Evolutionary conservation across 495 filamentous ascomycete genomes (phyloP).

Genomic region (Daldinia concentrica): DNA sequence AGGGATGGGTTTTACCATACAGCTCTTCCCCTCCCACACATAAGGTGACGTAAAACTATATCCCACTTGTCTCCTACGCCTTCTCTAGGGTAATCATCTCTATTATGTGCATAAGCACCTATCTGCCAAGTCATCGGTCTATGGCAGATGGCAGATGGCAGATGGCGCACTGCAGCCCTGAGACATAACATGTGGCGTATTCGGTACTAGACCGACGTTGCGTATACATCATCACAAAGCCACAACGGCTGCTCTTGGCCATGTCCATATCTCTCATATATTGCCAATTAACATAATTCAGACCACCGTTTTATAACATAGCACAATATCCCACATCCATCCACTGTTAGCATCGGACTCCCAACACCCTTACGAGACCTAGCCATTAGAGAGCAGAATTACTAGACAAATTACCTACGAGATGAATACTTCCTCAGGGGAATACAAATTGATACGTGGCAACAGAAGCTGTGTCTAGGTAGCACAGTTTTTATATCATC

Average conservation of each 20-base stretch:
- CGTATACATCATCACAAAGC: constrained; percentile 2
- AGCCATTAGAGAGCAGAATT: neutral
- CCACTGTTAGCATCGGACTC: neutral
- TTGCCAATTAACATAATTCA: neutral
- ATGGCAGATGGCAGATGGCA: constrained; percentile 27
- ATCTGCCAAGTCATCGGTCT: neutral
- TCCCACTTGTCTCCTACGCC: neutral
- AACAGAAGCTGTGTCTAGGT: constrained; percentile 27
- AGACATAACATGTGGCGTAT: constrained; percentile 13
- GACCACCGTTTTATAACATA: neutral
- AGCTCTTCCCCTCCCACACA: neutral
- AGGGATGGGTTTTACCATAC: neutral
- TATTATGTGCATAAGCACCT: neutral
- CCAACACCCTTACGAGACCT: neutral
- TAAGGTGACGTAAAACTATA: neutral
- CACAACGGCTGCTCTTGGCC: neutral
- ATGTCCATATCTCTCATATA: neutral
- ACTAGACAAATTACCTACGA: neutral
- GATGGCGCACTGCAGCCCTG: constrained; percentile 24
- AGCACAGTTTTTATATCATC: constrained; percentile 4
- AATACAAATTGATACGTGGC: constrained; percentile 13
- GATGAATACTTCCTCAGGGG: neutral
- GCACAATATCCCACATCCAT: neutral
- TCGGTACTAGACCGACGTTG: constrained; percentile 15
- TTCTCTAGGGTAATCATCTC: neutral